Base-by-base conservation (phyloP, 23 red algal species). In the Cyanidioschyzon merolae region DNA sequence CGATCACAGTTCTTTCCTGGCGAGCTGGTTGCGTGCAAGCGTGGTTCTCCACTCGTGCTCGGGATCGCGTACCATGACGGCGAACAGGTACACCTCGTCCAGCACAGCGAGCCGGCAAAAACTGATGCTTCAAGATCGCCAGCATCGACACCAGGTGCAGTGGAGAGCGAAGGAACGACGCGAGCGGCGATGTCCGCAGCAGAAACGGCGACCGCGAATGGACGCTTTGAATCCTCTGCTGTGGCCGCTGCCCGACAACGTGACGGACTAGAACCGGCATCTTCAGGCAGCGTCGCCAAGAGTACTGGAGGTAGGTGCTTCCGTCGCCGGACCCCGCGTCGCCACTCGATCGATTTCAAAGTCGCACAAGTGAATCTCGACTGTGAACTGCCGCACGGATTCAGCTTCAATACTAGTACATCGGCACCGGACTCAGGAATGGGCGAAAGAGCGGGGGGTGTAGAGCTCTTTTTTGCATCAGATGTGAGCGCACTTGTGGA, bases 401-500 rank as follows among this genome's bases (percentile, higher is more conserved):
- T 71, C 63, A 71, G 63, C 30, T 71, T 71, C 32, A 7, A 71
- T 35, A 7, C 63, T 25, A 27, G 7, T 35, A 7, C 21, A 7
- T 54, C 45, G 7, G 45, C 21, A 54, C 45, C 7, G 21, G 21
- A 54, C 45, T 54, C 45, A 54, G 21, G 21, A 15, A 15, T 21
- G 7, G 32, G 63, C 29, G n/a, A 25, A 35, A 7, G 63, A 35
- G 32, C 29, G 12, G 32, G 3, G 2, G 63, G 63, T 27, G 7
- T 25, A 2, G 80, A 95, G 83, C 88, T 84, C 40, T 91, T 90
- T 34, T 89, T 97, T 67, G 82, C 88, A 31, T 97, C 93, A 15
- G 93, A 97, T 67, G 88, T 85, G n/a, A 86, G 79, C 57, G 93
- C 93, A 2, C 79, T 97, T 57, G 79, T 91, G 0, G 93, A 97